Base-by-base conservation (phyloP, 2,329 filamentous ascomycete species). In the Fusarium proliferatum region DNA sequence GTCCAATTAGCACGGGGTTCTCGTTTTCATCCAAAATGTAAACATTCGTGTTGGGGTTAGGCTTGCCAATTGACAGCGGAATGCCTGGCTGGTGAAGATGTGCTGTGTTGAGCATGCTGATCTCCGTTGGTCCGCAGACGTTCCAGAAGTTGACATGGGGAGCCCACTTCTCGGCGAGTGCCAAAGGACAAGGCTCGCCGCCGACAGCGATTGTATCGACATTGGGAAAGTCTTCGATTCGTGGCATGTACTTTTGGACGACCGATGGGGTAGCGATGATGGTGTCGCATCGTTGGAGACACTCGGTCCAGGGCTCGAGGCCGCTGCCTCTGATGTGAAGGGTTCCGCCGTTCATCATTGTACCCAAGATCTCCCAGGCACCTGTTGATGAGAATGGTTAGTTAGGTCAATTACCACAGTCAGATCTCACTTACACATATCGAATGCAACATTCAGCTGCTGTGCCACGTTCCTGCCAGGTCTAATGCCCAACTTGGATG, bases 11-110 rank as follows among this genome's bases (percentile, higher is more conserved):
- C 3, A 88, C 86, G 2, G 85, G 86, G 38, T 81, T 77, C 16
- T 78, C 67, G 9, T 85, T 75, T 6, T 87, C 84, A 58, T 88
- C 86, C 23, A 90, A 78, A 21, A 90, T 83, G 64, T 89, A 89
- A 7, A 89, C 85, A 1, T 66, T 76, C 1, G 71, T 90, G 77
- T 90, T 90, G 6, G 88, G 87, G 2, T 87, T 86, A 0, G 71
- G 71, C n/a, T 68, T 71, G 17, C 71, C 71, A 9, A 73, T 73
- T 0, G 71, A 61, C 3, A 73, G 10, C 2, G 53, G 69, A 19
- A 51, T 63, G 1, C 71, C 71, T 1, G 57, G 67, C 1, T n/a
- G 21, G n/a, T 73, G 71, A 15, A 73, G 62, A 36, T 73, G 71
- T 0, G 52, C 67, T 2, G 71, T 73, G 55, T 73, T 73, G 45